Evolutionary conservation across 352 stramenopile genomes (phyloP).

Genomic region (Lagenidium sp.): DNA sequence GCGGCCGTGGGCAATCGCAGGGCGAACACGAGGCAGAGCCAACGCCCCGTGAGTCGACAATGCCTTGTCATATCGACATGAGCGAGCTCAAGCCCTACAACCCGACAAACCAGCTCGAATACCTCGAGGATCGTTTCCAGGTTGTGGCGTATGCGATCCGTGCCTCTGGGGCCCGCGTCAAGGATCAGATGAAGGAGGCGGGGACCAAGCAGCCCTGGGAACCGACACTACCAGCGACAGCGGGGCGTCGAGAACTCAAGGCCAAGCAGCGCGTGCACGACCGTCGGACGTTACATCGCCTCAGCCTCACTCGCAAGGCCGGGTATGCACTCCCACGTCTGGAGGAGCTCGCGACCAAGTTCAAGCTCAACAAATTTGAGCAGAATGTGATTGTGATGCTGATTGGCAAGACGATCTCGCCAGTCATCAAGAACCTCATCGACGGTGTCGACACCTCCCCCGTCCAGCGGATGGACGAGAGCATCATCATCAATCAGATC

Average conservation of each 20-base stretch:
- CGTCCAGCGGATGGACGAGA: conserved; percentile 85
- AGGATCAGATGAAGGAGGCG: conserved; percentile 87
- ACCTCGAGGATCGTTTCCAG: conserved; percentile 84
- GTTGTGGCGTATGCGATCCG: conserved; percentile 84
- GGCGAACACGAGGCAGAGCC: background rate
- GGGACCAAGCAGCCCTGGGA: conserved; percentile 79
- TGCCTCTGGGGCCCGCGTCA: conserved; percentile 71
- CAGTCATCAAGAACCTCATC: conserved; percentile 83
- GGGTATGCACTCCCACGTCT: conserved; percentile 55
- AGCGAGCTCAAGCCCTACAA: conserved; percentile 74
- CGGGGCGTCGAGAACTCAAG: conserved; percentile 71
- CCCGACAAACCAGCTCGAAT: conserved; percentile 78
- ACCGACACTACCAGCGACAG: conserved; percentile 43
- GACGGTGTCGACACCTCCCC: conserved; percentile 78
- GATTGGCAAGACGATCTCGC: conserved; percentile 86
- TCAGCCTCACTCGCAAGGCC: conserved; percentile 53
- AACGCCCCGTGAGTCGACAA: too few relatives aligned
- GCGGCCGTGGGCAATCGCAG: conserved; percentile 4
- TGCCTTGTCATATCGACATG: too few relatives aligned
- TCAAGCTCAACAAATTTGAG: conserved; percentile 83
- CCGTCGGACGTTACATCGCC: conserved; percentile 45
- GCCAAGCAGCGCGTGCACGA: conserved; percentile 82
- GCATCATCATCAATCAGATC: conserved; percentile 87
- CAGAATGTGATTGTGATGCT: conserved; percentile 88
- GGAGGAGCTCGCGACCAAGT: conserved; percentile 64